These are phyloP conservation scores for Elaeis guineensis DNA, from an alignment of 176 grass and related monocot genomes.

Conservation along the genomic window DNA sequence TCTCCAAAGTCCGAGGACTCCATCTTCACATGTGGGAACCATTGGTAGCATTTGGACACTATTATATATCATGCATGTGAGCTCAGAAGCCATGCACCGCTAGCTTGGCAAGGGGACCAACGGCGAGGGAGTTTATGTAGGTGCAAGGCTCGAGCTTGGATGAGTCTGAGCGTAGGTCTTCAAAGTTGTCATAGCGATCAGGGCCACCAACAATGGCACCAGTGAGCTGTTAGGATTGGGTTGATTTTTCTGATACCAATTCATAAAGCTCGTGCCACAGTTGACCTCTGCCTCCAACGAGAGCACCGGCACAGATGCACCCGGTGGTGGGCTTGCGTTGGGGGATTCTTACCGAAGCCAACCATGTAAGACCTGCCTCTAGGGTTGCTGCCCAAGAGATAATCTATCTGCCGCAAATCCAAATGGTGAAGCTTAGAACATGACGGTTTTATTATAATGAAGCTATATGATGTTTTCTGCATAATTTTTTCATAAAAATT, in stretches of 20 bases:
- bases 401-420: slow-evolving; percentile 51
- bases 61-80: slow-evolving; percentile 14
- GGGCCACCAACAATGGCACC: slow-evolving; percentile 90
- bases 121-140: slow-evolving; percentile 89
- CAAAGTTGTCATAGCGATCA: slow-evolving; percentile 49
- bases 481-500: too few relatives aligned
- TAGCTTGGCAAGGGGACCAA: slow-evolving; percentile 81
- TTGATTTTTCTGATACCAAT: slow-evolving; percentile 48
- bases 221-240: slow-evolving; percentile 75
- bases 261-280: slow-evolving; percentile 70
- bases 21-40: too few relatives aligned
- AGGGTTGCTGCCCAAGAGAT: slow-evolving; percentile 77
- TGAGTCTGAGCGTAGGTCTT: slow-evolving; percentile 46
- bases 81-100: slow-evolving; percentile 29
- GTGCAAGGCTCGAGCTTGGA: slow-evolving; percentile 62
- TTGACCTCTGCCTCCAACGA: slow-evolving; percentile 12
- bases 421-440: not conserved
- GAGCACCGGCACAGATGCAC: slow-evolving; percentile 54
- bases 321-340: slow-evolving; percentile 81
- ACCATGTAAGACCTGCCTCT: slow-evolving; percentile 64
- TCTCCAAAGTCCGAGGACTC: too few relatives aligned
- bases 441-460: not conserved
- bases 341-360: slow-evolving; percentile 59
- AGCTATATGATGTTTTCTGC: too few relatives aligned
- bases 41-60: not conserved